Base-by-base conservation (phyloP, 352 stramenopile species). In the Phytophthora quininea region DNA sequence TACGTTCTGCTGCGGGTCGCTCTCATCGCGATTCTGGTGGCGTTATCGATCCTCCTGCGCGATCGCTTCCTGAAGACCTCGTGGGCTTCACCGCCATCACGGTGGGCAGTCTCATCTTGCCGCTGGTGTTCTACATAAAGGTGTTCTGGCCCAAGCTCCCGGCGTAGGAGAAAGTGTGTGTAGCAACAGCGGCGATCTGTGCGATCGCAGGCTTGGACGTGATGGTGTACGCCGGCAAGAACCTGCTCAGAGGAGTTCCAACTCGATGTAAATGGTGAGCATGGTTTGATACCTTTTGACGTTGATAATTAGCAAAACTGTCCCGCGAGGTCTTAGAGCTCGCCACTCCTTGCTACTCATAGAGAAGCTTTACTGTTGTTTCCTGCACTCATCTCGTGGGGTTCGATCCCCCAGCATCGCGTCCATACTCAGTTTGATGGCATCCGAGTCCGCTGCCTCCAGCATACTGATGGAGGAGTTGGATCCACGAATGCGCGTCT, bases 1-100 rank as follows among this genome's bases (percentile, higher is more conserved):
- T 80, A 79, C 54, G 59, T 84, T 31, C 27, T 54, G 14, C 10
- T 84, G 47, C 74, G 79, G 11, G 67, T 84, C 29, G 42, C 53
- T 14, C 30, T 85, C 11, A 77, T 88, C n/a, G 58, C 58, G 4
- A 12, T 79, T 2, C 67, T 83, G 19, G 73, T 79, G 10, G 35
- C 78, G 15, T 32, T 58, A 1, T 79, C 79, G 0, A 78, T 84
- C 46, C 50, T 84, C 14, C 64, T 83, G n/a, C 60, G 70, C 24
- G 61, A 83, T 38, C 58, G 78, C 32, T 83, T 88, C 57, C 65
- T 79, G 43, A 69, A 83, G 79, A 88, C 59, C 84, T 88, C 52
- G 77, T 74, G 2, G 79, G 76, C 9, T 70, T 76, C 3, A 83
- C 73, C 3, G 64, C 69, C 63, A 84, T 79, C 38, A 75, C 74